Percentiles rank a stretch among this genome's conserved stretches.
phyloP scores from a whole-genome alignment of 306 rosid species.

The Inga oerstediana region DNA sequence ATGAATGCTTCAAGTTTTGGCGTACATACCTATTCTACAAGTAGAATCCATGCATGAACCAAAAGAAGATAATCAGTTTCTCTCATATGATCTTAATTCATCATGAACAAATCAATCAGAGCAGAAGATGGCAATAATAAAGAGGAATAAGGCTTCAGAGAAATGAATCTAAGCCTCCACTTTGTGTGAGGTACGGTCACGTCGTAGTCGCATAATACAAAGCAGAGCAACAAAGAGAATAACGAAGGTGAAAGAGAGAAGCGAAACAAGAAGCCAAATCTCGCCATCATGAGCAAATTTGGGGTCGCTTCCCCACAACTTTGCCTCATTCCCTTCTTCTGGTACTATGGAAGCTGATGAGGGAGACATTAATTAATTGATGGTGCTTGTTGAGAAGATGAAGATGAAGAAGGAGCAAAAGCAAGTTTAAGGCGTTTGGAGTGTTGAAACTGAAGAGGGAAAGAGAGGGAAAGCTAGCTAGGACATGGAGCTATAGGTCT shows the following conservation, averaged over 20 bases:
- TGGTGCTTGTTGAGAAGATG: not conserved
- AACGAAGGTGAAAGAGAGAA: slow-evolving; percentile 38
- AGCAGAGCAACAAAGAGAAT: slow-evolving; percentile 23
- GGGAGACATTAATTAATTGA: not conserved
- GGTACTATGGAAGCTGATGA: slow-evolving; percentile 36
- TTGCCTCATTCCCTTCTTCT: slow-evolving; percentile 6
- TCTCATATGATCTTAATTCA: not conserved
- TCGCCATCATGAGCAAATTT: slow-evolving; percentile 45
- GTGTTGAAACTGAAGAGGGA: slow-evolving; percentile 39
- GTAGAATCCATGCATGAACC: slow-evolving; percentile 38
- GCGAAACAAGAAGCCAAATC: slow-evolving; percentile 45
- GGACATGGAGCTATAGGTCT: slow-evolving; percentile 6
- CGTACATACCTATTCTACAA: slow-evolving; percentile 23
- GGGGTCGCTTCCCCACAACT: slow-evolving; percentile 36
- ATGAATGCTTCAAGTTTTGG: not conserved
- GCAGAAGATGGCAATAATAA: too few relatives aligned
- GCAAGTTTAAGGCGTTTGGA: not conserved
- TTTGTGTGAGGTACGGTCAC: slow-evolving; percentile 11
- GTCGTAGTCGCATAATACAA: slow-evolving; percentile 33
- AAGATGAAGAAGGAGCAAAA: not conserved
- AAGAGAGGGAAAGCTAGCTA: slow-evolving; percentile 13
- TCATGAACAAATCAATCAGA: not conserved
- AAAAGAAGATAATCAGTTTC: slow-evolving; percentile 29
- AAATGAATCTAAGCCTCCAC: slow-evolving; percentile 13
- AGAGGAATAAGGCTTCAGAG: too few relatives aligned